Evolutionary conservation across 768 basidiomycete genomes (phyloP), one percentile per base, ranked within the genome.

Genomic region (Rubroboletus pulcherrimus): DNA sequence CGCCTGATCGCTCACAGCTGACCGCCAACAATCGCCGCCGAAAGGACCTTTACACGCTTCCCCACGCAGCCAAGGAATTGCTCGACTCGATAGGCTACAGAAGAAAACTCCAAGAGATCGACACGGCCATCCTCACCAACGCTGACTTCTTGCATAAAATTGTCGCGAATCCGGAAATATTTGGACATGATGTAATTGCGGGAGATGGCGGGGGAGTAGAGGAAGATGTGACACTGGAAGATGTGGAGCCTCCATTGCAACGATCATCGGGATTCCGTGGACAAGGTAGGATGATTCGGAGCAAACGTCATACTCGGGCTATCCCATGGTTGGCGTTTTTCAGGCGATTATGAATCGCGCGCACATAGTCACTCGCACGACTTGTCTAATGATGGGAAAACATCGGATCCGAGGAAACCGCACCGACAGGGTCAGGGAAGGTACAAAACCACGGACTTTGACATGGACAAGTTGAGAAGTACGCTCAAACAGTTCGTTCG

Each of bases 401-500:
- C 55, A 2, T 11, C 17, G 5, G 63, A 67, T 45, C 62, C 63
- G 2, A 60, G 59, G 35, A 55, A 40, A 38, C 31, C 41, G 3
- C 40, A 35, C 19, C 40, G 51, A 29, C 55, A 31, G 34, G 43
- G 52, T 62, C 68, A 47, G 46, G 56, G 45, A 64, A 71, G 41
- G 47, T 79, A 78, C 60, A 77, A 74, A 54, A 81, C 85, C 1
- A 83, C 81, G 0, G 89, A 91, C 37, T 81, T 81, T 57, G 89
- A 93, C 62, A 88, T 90, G 84, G 93, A 97, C 67, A 95, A 96
- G 66, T 75, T 98, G 39, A 76, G 93, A 55, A 94, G 92, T 65
- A 96, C 94, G 0, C 72, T 98, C 38, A 92, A 96, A 66, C 93
- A 96, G 63, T 87, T 96, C 49, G 93, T 93, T 10, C 80, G 94